phyloP scores from a whole-genome alignment of 345 rosid genomes.

The Ricinus communis region DNA sequence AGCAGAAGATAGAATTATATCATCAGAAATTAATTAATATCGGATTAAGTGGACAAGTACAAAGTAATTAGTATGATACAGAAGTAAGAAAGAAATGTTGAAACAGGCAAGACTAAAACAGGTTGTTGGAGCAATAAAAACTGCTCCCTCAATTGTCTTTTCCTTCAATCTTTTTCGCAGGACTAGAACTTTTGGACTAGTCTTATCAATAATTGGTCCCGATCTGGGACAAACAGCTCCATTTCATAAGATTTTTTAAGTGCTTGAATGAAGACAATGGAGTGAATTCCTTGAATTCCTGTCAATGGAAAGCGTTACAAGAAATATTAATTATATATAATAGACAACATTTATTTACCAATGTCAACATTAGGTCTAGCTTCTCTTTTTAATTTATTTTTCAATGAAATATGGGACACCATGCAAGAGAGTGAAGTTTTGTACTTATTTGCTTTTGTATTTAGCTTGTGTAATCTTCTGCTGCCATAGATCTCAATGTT shows the following conservation, averaged over 20 bases:
- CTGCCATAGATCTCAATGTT: neutral
- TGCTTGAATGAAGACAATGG: neutral
- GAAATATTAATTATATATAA: neutral
- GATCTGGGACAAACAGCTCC: conserved; percentile 1
- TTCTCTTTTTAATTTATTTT: neutral
- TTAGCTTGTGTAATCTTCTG: neutral
- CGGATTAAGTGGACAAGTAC: too few relatives aligned
- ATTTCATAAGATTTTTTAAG: neutral
- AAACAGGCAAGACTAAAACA: too few relatives aligned
- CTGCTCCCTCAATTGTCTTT: neutral
- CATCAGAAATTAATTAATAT: too few relatives aligned
- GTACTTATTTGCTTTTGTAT: neutral
- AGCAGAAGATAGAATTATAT: too few relatives aligned
- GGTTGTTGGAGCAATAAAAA: neutral
- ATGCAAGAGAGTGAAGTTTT: conserved; percentile 5
- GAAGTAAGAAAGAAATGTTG: too few relatives aligned
- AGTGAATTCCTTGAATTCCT: neutral
- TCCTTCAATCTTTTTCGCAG: neutral
- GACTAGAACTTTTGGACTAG: neutral
- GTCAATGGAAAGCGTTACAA: conserved; percentile 7
- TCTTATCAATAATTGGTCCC: conserved; percentile 16
- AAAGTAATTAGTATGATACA: too few relatives aligned
- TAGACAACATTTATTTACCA: too few relatives aligned
- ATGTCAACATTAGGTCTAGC: neutral
- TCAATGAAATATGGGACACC: neutral